A percentile compares a stretch with the other conserved stretches of the same genome.
These are phyloP conservation scores for Sphagnum contortum DNA, from an alignment of 225 moss, liverwort and hornwort species.

Conservation along the genomic window DNA sequence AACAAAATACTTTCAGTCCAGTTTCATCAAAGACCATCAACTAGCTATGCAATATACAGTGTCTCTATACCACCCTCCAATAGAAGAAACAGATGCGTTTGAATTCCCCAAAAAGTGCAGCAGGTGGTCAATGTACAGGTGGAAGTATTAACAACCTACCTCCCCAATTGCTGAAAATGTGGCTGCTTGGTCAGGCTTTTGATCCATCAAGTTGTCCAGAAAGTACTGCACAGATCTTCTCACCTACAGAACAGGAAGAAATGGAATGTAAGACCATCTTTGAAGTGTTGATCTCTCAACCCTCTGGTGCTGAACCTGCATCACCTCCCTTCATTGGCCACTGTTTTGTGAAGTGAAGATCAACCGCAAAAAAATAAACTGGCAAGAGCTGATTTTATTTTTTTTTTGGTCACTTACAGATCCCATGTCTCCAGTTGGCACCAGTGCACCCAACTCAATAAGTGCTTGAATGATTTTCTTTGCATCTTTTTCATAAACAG, in stretches of 20 bases:
- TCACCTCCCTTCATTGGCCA: too few species aligned
- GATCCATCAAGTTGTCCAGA: conserved; percentile 91
- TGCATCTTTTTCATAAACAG: conserved; percentile 97
- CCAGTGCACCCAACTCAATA: conserved; percentile 71
- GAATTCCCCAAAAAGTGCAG: too few species aligned
- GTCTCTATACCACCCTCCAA: too few species aligned
- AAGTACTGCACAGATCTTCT: conserved; percentile 90
- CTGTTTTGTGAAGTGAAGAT: too few species aligned
- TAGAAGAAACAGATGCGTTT: too few species aligned
- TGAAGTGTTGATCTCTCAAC: too few species aligned
- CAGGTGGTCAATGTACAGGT: neutral
- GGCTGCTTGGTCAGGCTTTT: conserved; percentile 73
- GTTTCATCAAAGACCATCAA: neutral
- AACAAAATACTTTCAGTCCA: neutral
- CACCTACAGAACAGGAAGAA: conserved; percentile 29
- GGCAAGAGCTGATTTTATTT: too few species aligned
- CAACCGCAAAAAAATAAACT: too few species aligned
- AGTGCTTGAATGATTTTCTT: conserved; percentile 84
- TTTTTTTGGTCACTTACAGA: conserved; percentile 37
- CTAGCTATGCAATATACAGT: too few species aligned
- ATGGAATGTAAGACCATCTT: neutral
- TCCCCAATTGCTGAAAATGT: conserved; percentile 98
- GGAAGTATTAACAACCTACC: conserved; percentile 24
- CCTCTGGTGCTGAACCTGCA: too few species aligned
- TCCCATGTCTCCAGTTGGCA: conserved; percentile 94